Evolutionary conservation across 768 basidiomycete species (phyloP).

Genomic region (Thelephora ganbajun): DNA sequence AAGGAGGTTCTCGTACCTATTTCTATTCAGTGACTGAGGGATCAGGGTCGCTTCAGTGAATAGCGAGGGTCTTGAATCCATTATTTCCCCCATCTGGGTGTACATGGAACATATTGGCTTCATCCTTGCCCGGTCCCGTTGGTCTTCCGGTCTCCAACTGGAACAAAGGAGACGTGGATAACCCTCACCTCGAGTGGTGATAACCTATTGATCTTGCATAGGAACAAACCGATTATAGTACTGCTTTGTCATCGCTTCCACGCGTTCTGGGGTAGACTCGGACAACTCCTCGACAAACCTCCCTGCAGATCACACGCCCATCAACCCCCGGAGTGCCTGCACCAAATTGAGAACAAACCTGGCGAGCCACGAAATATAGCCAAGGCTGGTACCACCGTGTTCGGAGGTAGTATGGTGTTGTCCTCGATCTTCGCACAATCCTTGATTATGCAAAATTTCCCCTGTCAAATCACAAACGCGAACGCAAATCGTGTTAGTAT

Average conservation of each 20-base stretch:
- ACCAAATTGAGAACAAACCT: constrained; percentile 29
- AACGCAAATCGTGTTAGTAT: too few relatives aligned
- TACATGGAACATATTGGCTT: too few relatives aligned
- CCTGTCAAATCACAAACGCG: constrained; percentile 29
- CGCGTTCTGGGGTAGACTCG: constrained; percentile 87
- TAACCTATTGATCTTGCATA: constrained; percentile 18
- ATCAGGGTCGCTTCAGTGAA: too few relatives aligned
- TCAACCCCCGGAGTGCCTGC: not conserved
- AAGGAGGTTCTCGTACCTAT: too few relatives aligned
- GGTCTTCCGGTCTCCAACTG: too few relatives aligned
- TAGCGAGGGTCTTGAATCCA: too few relatives aligned
- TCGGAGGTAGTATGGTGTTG: constrained; percentile 79
- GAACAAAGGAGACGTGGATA: too few relatives aligned
- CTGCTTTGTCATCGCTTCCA: constrained; percentile 75
- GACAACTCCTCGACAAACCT: constrained; percentile 75
- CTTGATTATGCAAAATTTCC: constrained; percentile 93
- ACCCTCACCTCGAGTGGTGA: constrained; percentile 24
- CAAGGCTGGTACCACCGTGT: constrained; percentile 84
- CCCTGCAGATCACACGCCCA: constrained; percentile 28
- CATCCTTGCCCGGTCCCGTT: too few relatives aligned
- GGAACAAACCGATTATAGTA: constrained; percentile 63
- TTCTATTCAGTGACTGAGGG: too few relatives aligned
- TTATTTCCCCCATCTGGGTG: too few relatives aligned
- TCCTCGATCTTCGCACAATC: constrained; percentile 88
- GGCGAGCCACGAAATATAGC: constrained; percentile 82